These are phyloP conservation scores for Mucor sp. DNA, from an alignment of 371 early-diverging fungal species.

Conservation along the genomic window DNA sequence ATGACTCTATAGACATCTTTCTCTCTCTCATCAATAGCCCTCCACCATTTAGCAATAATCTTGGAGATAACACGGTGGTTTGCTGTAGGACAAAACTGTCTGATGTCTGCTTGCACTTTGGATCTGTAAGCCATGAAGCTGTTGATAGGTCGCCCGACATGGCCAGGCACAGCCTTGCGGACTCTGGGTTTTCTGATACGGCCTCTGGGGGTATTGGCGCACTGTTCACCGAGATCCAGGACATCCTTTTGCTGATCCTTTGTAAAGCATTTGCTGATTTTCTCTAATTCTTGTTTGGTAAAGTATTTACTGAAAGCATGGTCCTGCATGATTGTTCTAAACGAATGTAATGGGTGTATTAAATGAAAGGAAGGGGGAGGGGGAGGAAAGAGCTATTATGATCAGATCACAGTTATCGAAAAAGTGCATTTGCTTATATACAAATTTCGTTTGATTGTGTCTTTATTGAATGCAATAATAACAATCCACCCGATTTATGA, in stretches of 20 bases:
- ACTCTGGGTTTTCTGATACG: slow-evolving; percentile 22
- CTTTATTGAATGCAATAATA: not conserved
- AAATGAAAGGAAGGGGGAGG: slow-evolving; percentile 7
- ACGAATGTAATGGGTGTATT: slow-evolving; percentile 9
- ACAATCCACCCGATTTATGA: not conserved
- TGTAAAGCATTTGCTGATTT: slow-evolving; percentile 10
- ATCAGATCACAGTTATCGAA: not conserved
- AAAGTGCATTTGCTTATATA: not conserved
- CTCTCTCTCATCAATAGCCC: slow-evolving; percentile 42
- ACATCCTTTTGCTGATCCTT: slow-evolving; percentile 14
- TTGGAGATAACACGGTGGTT: slow-evolving; percentile 69
- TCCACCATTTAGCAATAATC: slow-evolving; percentile 74
- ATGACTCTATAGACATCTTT: slow-evolving; percentile 57
- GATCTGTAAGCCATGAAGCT: slow-evolving; percentile 67
- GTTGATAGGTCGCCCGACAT: slow-evolving; percentile 57
- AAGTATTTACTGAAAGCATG: not conserved
- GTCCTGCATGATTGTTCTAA: not conserved
- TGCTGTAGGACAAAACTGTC: slow-evolving; percentile 58
- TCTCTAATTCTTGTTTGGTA: not conserved
- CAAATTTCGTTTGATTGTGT: not conserved
- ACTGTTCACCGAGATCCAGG: not conserved
- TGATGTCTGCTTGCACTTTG: slow-evolving; percentile 63
- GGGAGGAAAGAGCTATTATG: not conserved
- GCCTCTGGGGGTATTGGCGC: not conserved
- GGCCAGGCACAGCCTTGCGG: slow-evolving; percentile 23